These are phyloP conservation scores for Solanum commersonii DNA, from an alignment of 257 asterid genomes.

Conservation along the genomic window DNA sequence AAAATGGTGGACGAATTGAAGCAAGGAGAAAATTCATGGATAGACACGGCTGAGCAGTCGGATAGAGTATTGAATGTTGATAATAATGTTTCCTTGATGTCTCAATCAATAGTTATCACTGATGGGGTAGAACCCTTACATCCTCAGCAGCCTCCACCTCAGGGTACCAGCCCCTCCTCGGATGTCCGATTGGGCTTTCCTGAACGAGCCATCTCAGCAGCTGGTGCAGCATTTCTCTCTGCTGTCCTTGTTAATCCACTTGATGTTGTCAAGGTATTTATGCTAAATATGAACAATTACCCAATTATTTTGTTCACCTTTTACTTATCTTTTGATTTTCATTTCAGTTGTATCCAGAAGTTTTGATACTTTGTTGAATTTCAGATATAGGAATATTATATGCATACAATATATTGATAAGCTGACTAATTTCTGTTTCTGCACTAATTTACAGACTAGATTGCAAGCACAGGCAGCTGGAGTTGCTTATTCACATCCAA, in stretches of 20 bases:
- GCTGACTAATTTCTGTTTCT: constrained; percentile 1
- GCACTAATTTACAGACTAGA: constrained; percentile 49
- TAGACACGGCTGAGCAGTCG: constrained; percentile 20
- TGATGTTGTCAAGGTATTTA: constrained; percentile 76
- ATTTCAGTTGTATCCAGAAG: neutral
- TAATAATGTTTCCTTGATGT: constrained; percentile 36
- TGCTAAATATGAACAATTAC: neutral
- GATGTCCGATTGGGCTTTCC: constrained; percentile 35
- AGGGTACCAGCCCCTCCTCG: constrained; percentile 4
- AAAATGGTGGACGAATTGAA: constrained; percentile 47
- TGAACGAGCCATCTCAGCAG: constrained; percentile 75
- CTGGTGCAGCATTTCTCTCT: constrained; percentile 87
- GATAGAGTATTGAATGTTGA: constrained; percentile 23
- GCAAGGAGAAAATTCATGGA: constrained; percentile 38
- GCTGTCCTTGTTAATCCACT: constrained; percentile 86
- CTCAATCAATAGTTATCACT: constrained; percentile 23
- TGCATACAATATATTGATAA: neutral
- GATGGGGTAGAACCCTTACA: constrained; percentile 30
- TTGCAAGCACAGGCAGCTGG: constrained; percentile 99
- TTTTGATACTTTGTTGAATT: neutral
- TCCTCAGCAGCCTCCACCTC: constrained; percentile 13
- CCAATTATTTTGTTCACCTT: neutral
- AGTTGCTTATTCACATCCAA: constrained; percentile 68
- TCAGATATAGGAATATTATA: neutral
- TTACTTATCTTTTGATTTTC: neutral